A percentile compares a stretch with the other conserved stretches of the same genome.
Conservation (phyloP, 768 basidiomycete genomes). For the Mycena pura region DNA sequence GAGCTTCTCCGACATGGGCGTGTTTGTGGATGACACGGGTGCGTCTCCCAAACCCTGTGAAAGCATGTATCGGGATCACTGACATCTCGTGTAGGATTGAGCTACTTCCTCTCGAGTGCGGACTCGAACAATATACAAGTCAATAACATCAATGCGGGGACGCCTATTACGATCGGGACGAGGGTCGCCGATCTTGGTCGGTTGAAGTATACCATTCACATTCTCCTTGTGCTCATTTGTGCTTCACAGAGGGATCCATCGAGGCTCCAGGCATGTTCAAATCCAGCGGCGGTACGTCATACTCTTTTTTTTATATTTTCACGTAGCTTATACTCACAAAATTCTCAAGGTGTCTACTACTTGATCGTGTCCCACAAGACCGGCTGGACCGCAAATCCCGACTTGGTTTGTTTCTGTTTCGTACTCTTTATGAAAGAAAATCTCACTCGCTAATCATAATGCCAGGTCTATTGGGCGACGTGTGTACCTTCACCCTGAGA, state of each 20-base stretch:
- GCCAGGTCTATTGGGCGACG: conserved; percentile 7
- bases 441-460: too few species aligned
- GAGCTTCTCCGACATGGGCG: conserved; percentile 24
- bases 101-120: conserved; percentile 24
- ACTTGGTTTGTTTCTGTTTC: too few species aligned
- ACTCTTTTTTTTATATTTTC: not conserved
- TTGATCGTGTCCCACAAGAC: conserved; percentile 16
- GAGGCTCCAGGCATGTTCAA: conserved; percentile 17
- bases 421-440: too few species aligned
- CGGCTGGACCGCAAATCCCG: not conserved
- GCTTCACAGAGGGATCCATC: not conserved
- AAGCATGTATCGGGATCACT: not conserved
- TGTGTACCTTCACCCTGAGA: too few species aligned
- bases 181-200: conserved; percentile 15
- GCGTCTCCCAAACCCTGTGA: not conserved
- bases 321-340: not conserved
- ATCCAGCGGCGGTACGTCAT: not conserved
- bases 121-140: conserved; percentile 27
- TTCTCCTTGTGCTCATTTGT: not conserved
- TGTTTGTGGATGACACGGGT: conserved; percentile 24
- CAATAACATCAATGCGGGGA: conserved; percentile 16
- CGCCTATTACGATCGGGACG: conserved; percentile 12
- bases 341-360: conserved; percentile 13
- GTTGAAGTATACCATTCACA: not conserved
- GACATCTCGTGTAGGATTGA: not conserved